Evolutionary conservation across 176 grass and related monocot genomes (phyloP).

Genomic region (Triticum timopheevii): DNA sequence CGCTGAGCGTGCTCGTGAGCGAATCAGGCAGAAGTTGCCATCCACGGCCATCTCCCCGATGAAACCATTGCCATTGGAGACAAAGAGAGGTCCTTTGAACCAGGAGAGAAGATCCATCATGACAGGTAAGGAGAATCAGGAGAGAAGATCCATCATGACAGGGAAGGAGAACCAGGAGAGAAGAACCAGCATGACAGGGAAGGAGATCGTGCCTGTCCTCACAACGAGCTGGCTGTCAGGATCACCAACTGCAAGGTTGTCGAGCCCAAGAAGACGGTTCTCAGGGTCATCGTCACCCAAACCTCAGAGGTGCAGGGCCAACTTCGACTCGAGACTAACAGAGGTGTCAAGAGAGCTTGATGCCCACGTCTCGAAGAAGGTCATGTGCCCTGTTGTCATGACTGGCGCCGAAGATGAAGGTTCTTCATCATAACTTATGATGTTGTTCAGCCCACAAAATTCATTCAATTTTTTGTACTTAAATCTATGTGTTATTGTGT

Average conservation of each 20-base stretch:
- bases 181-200: conserved; percentile 33
- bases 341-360: conserved; percentile 89
- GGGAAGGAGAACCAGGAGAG: conserved; percentile 37
- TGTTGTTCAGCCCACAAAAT: background rate
- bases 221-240: conserved; percentile 64
- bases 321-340: conserved; percentile 69
- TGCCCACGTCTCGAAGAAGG: conserved; percentile 78
- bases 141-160: conserved; percentile 24
- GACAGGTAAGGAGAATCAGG: conserved; percentile 36
- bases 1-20: conserved; percentile 69
- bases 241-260: conserved; percentile 53
- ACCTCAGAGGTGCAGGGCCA: conserved; percentile 65
- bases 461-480: conserved; percentile 13
- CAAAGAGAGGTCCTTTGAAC: conserved; percentile 74
- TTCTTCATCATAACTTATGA: conserved; percentile 40
- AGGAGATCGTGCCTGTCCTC: conserved; percentile 53
- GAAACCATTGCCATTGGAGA: conserved; percentile 85
- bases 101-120: conserved; percentile 40
- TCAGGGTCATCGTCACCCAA: conserved; percentile 68
- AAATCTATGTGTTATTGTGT: conserved; percentile 35
- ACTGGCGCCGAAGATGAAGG: conserved; percentile 60
- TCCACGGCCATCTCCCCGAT: conserved; percentile 37
- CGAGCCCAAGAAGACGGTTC: conserved; percentile 74
- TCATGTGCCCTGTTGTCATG: conserved; percentile 68
- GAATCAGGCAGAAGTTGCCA: conserved; percentile 59